phyloP scores from a whole-genome alignment of 768 basidiomycete species.

The Mycena polygramma region DNA sequence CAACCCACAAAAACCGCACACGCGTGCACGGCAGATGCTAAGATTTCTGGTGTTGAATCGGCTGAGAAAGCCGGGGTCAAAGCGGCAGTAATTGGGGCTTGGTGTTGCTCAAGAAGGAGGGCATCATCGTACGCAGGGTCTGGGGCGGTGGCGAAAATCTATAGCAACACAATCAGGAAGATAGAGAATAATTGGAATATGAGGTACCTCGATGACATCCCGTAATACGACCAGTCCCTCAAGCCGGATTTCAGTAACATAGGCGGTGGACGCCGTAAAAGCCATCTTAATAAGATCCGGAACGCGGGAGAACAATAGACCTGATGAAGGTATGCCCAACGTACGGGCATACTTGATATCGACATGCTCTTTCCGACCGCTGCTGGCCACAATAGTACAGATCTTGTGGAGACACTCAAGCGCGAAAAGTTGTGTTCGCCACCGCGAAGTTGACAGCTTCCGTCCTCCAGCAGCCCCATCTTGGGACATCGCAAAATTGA shows the following conservation, averaged over 20 bases:
- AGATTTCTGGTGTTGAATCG: conserved; percentile 95
- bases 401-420: conserved; percentile 93
- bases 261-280: conserved; percentile 96
- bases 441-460: conserved; percentile 78
- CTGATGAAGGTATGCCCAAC: conserved; percentile 67
- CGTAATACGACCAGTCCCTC: conserved; percentile 90
- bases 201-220: conserved; percentile 89
- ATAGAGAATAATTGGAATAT: neutral
- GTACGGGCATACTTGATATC: conserved; percentile 79
- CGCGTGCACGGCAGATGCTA: conserved; percentile 92
- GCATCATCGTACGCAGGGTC: conserved; percentile 96
- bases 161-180: conserved; percentile 23
- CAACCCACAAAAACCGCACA: conserved; percentile 97
- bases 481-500: conserved; percentile 71
- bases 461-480: conserved; percentile 54
- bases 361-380: conserved; percentile 86
- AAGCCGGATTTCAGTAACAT: conserved; percentile 94
- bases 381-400: conserved; percentile 78
- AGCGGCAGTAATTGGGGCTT: conserved; percentile 98
- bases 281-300: conserved; percentile 98
- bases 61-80: conserved; percentile 96
- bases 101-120: conserved; percentile 94
- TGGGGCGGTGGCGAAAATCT: conserved; percentile 89
- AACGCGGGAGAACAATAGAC: conserved; percentile 86
- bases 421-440: conserved; percentile 97